Base-by-base conservation (phyloP, 805 yeast genomes). In the Saccharomycopsis selenospora region DNA sequence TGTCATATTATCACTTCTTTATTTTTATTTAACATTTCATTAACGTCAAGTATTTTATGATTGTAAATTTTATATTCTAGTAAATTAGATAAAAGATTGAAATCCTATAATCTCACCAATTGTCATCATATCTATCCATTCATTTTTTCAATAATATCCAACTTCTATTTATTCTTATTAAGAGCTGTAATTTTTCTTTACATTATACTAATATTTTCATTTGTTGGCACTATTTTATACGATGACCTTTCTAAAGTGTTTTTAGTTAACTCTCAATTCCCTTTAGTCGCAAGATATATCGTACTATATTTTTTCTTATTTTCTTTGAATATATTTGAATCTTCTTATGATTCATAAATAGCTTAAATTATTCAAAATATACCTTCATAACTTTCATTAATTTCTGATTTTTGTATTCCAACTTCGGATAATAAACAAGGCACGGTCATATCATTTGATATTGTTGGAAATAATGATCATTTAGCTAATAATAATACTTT, bases 341-440 rank as follows among this genome's bases (percentile, higher is more conserved):
- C 65, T 36, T 61, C 71, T 2, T 61, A 67, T 43, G 65, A 64
- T 22, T 71, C 70, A 17, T 45, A 65, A 5, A 71, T 89, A 30
- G 49, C 69, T 4, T 87, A 87, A 63, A 58, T 76, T 2, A 26
- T 46, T 18, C 83, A 78, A 1, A 63, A 69, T 18, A 66, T 72
- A 46, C 99, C 99, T 1, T 51, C 62, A 3, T 93, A 98, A 98
- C 71, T 93, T 14, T 57, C 69, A 0, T 87, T 91, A 99, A 3
- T 77, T 79, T 0, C 95, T 91, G 1, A 46, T 61, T 8, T 50
- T 62, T 1, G 49, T 55, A 51, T 36, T 41, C 61, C 18, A 52
- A 52, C n/a, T n/a, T n/a, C n/a, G n/a, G n/a, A n/a, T n/a, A 59
- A 56, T 17, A 59, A 55, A 2, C 54, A 55, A 4, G 79, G 73